phyloP scores from a whole-genome alignment of 805 yeast species.

The Cephaloascus fragrans region DNA sequence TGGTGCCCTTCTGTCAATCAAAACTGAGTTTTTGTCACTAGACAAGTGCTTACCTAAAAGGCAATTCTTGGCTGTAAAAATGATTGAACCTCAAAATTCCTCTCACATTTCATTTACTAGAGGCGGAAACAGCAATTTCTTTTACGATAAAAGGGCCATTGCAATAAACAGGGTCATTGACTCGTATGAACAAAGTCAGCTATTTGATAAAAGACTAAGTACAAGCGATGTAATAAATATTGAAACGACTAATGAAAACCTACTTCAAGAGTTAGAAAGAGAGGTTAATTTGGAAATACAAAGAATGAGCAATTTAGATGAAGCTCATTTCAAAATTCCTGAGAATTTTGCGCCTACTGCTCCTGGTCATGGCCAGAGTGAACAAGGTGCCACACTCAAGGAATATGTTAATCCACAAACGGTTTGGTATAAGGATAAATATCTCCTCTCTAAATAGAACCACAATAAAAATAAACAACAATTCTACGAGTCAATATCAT shows the following conservation, averaged over 20 bases:
- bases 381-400: conserved; percentile 9
- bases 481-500: too few species aligned
- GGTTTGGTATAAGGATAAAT: conserved; percentile 14
- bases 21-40: conserved; percentile 59
- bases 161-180: conserved; percentile 26
- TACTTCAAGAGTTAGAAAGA: conserved; percentile 12
- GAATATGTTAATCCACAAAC: conserved; percentile 30
- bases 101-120: conserved; percentile 16
- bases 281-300: conserved; percentile 11
- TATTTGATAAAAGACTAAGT: conserved; percentile 9
- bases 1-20: not conserved
- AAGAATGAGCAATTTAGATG: conserved; percentile 4
- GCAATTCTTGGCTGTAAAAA: conserved; percentile 41
- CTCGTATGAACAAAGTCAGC: conserved; percentile 6
- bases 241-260: too few species aligned
- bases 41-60: conserved; percentile 76
- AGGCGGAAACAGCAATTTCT: conserved; percentile 8
- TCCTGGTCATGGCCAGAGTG: conserved; percentile 10
- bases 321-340: conserved; percentile 10
- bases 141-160: conserved; percentile 20
- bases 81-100: conserved; percentile 41
- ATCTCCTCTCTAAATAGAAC: too few species aligned
- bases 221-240: too few species aligned
- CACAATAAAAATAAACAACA: too few species aligned
- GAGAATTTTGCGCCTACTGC: conserved; percentile 16